These are phyloP conservation scores for Podospora tetraspora DNA, from an alignment of 495 filamentous ascomycete species.

Conservation along the genomic window DNA sequence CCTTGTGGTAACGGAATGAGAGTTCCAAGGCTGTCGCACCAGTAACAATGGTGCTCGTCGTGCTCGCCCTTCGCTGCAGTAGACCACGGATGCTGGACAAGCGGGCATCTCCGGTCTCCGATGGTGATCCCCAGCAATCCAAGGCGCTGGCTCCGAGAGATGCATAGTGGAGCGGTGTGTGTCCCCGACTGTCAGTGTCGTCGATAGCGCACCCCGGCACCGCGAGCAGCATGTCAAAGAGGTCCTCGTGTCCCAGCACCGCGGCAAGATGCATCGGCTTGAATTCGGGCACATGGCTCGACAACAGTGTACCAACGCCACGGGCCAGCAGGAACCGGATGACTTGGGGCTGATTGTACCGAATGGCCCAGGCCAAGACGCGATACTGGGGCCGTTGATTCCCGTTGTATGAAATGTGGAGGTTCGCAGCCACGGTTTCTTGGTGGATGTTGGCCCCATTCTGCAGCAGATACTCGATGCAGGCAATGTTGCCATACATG, in stretches of 20 bases:
- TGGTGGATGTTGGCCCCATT: not conserved
- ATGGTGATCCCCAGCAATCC: too few relatives aligned
- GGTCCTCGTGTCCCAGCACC: not conserved
- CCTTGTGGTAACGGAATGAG: too few relatives aligned
- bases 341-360: not conserved
- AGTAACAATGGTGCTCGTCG: too few relatives aligned
- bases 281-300: not conserved
- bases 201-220: not conserved
- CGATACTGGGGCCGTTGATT: not conserved
- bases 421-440: not conserved
- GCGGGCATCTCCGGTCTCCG: too few relatives aligned
- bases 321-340: not conserved
- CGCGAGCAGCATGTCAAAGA: not conserved
- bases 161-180: not conserved
- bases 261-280: not conserved
- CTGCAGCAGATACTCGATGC: not conserved
- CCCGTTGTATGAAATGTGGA: not conserved
- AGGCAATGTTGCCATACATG: not conserved
- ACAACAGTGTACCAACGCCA: not conserved
- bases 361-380: not conserved
- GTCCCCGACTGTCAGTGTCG: not conserved
- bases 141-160: too few relatives aligned
- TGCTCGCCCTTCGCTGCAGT: too few relatives aligned
- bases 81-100: too few relatives aligned
- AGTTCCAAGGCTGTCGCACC: too few relatives aligned